phyloP scores from a whole-genome alignment of 192 early-diverging fungal species.

The Backusella macrospora region DNA sequence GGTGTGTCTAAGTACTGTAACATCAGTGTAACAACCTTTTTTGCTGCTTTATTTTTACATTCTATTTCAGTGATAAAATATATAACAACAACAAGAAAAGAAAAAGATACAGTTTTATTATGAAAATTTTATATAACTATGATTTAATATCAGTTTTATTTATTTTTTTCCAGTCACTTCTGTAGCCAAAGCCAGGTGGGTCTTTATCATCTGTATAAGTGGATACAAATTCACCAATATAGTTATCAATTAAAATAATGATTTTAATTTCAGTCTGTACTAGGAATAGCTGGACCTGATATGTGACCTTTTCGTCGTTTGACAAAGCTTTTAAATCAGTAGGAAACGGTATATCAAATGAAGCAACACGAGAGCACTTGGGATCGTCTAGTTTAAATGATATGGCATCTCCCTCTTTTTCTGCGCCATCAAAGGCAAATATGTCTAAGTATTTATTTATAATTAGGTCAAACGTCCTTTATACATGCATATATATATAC shows the following conservation, averaged over 20 bases:
- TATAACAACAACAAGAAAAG: no score
- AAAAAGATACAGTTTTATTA: no score
- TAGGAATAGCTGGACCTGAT: not conserved
- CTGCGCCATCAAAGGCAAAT: not conserved
- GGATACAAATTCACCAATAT: slow-evolving; percentile 6
- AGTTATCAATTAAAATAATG: slow-evolving; percentile 7
- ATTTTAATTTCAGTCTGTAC: slow-evolving; percentile 6
- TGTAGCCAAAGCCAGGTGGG: not conserved
- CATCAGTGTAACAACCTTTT: not conserved
- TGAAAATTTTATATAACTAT: not conserved
- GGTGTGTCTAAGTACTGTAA: not conserved
- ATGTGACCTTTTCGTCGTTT: not conserved
- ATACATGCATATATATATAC: not conserved
- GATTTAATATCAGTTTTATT: not conserved
- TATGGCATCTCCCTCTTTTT: not conserved
- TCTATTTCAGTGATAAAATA: no score
- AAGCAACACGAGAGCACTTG: not conserved
- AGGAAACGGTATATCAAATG: not conserved
- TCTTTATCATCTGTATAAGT: not conserved
- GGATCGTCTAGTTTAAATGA: not conserved
- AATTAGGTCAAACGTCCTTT: not conserved
- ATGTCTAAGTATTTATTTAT: not conserved
- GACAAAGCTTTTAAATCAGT: not conserved
- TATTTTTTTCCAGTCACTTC: not conserved
- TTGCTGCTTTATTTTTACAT: not conserved